Evolutionary conservation across 805 yeast species (phyloP).

Genomic region (Saccharomycopsis sp.): DNA sequence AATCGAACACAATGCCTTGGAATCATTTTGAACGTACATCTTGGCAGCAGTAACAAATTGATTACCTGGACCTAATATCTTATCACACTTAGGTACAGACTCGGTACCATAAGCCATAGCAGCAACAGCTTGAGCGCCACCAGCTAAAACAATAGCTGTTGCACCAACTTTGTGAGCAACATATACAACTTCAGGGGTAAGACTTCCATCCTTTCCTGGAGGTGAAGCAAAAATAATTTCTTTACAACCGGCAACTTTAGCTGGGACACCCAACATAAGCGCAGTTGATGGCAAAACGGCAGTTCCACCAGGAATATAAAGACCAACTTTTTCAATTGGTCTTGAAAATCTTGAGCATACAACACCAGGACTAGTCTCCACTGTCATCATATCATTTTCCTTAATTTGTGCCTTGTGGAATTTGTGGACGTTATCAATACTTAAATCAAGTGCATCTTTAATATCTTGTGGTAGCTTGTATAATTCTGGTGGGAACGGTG

Average conservation of each 20-base stretch:
- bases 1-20: slow-evolving; percentile 89
- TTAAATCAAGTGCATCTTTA: slow-evolving; percentile 79
- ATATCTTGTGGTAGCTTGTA: slow-evolving; percentile 70
- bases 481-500: slow-evolving; percentile 78
- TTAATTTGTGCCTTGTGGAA: slow-evolving; percentile 94
- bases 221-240: slow-evolving; percentile 93
- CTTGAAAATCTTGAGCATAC: slow-evolving; percentile 90
- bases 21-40: slow-evolving; percentile 94
- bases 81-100: slow-evolving; percentile 86
- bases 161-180: slow-evolving; percentile 97
- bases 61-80: slow-evolving; percentile 97
- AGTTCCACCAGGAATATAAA: slow-evolving; percentile 98
- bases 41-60: slow-evolving; percentile 99
- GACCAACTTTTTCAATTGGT: slow-evolving; percentile 90
- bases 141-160: slow-evolving; percentile 82
- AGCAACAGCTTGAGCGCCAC: slow-evolving; percentile 99
- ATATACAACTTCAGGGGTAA: slow-evolving; percentile 95
- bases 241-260: slow-evolving; percentile 93
- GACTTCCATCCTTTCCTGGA: slow-evolving; percentile 85
- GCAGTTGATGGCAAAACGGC: slow-evolving; percentile 98
- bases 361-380: slow-evolving; percentile 94
- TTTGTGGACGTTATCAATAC: slow-evolving; percentile 79
- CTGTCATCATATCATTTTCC: slow-evolving; percentile 56
- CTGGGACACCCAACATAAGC: slow-evolving; percentile 97
- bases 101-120: slow-evolving; percentile 99